Conservation (phyloP, 306 rosid genomes). For the Elaeagnus macrophylla region DNA sequence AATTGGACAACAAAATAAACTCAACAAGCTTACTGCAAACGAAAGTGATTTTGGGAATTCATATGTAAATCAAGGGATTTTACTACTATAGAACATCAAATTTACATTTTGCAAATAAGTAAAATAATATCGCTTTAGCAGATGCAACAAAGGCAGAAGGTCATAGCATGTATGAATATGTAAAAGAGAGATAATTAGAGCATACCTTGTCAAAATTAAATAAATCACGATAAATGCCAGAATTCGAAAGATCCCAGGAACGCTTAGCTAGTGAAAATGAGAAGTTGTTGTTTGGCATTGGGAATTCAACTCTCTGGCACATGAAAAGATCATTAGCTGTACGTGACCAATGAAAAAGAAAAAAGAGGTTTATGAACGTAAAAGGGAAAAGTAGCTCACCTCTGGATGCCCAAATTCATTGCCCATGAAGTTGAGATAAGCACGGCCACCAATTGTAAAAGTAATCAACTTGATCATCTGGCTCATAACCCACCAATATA, state of each 20-base stretch:
- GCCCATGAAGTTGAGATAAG: constrained; percentile 95
- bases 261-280: constrained; percentile 80
- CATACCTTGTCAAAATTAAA: constrained; percentile 69
- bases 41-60: too few species aligned
- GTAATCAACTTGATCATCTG: constrained; percentile 89
- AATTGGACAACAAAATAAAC: too few species aligned
- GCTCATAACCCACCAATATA: constrained; percentile 17
- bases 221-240: constrained; percentile 45
- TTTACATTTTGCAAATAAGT: too few species aligned
- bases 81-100: too few species aligned
- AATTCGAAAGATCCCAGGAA: constrained; percentile 66
- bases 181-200: constrained; percentile 2
- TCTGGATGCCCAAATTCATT: constrained; percentile 96
- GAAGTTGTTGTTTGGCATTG: constrained; percentile 62
- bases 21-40: too few species aligned
- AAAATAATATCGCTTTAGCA: too few species aligned
- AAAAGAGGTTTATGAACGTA: constrained; percentile 8
- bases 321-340: constrained; percentile 26
- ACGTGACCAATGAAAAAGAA: background rate
- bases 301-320: constrained; percentile 80
- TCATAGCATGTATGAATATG: background rate
- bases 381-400: constrained; percentile 35
- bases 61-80: too few species aligned
- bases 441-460: constrained; percentile 60
- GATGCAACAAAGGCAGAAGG: too few species aligned